Evolutionary conservation across 345 rosid species (phyloP).

Genomic region (Populus nigra): DNA sequence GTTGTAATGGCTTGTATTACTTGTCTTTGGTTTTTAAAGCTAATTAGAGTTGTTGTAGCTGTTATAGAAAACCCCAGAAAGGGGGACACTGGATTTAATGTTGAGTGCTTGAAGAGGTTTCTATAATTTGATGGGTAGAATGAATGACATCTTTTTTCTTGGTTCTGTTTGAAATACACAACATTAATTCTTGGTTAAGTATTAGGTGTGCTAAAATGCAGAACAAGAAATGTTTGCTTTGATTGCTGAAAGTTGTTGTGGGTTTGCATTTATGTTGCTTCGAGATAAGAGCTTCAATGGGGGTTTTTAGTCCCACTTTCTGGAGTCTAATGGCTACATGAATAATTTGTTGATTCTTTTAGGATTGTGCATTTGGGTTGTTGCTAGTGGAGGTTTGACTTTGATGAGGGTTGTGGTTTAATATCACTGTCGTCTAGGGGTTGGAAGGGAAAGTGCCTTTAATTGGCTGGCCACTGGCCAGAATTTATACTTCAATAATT

Average conservation of each 20-base stretch:
- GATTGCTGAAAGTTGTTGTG: slow-evolving; percentile 8
- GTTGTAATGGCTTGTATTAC: slow-evolving; percentile 8
- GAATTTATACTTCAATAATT: neutral
- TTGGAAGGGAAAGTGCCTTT: neutral
- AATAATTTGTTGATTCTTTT: neutral
- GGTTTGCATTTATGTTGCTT: neutral
- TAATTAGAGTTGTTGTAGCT: slow-evolving; percentile 22
- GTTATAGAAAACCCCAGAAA: slow-evolving; percentile 8
- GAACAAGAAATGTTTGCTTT: neutral
- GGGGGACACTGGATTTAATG: slow-evolving; percentile 15
- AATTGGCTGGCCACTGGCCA: neutral
- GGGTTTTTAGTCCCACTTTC: neutral
- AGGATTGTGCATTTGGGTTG: neutral
- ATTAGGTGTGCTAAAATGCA: neutral
- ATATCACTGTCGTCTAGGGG: neutral
- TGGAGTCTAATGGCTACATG: neutral
- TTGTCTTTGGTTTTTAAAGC: slow-evolving; percentile 5
- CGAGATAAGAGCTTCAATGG: neutral
- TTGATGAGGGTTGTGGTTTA: neutral
- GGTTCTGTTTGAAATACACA: neutral
- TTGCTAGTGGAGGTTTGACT: neutral
- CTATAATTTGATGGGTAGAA: slow-evolving; percentile 5
- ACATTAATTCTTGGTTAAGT: neutral
- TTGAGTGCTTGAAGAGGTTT: slow-evolving; percentile 10
- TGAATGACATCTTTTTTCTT: slow-evolving; percentile 16